A percentile compares a stretch with the other conserved stretches of the same genome.
phyloP scores from a whole-genome alignment of 345 rosid species.

The Cardamine resedifolia region DNA sequence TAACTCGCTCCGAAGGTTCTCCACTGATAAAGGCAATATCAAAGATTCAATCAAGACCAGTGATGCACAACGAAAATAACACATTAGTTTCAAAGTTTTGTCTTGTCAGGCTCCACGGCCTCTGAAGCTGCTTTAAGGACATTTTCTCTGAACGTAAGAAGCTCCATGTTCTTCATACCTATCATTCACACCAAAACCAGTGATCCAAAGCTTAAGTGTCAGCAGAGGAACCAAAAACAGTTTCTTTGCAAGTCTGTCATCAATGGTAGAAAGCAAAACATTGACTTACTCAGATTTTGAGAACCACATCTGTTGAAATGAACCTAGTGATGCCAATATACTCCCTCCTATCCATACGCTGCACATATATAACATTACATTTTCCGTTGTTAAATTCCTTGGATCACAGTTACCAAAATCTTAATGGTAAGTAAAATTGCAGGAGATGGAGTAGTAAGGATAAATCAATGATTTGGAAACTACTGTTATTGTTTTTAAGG shows the following conservation, averaged over 20 bases:
- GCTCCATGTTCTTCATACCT: slow-evolving; percentile 99
- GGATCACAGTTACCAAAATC: background rate
- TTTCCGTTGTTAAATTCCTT: background rate
- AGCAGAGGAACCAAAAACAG: slow-evolving; percentile 5
- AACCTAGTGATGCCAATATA: slow-evolving; percentile 97
- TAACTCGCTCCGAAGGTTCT: background rate
- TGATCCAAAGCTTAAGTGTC: slow-evolving; percentile 4
- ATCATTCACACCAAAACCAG: slow-evolving; percentile 21
- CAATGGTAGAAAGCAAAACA: background rate
- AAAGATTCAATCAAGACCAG: background rate
- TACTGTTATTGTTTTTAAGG: background rate
- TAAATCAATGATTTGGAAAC: background rate
- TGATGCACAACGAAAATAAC: slow-evolving; percentile 8
- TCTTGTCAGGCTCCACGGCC: slow-evolving; percentile 1
- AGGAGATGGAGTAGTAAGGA: background rate
- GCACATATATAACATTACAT: slow-evolving; percentile 33
- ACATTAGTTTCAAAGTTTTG: slow-evolving; percentile 24
- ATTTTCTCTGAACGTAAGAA: slow-evolving; percentile 89
- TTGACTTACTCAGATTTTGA: slow-evolving; percentile 50
- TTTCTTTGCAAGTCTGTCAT: slow-evolving; percentile 6
- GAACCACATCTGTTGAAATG: slow-evolving; percentile 99
- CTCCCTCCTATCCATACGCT: slow-evolving; percentile 99
- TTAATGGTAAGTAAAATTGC: background rate
- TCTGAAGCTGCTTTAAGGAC: slow-evolving; percentile 53
- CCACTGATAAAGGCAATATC: background rate